These are phyloP conservation scores for Nemania serpens DNA, from an alignment of 2,329 filamentous ascomycete species.

Conservation along the genomic window DNA sequence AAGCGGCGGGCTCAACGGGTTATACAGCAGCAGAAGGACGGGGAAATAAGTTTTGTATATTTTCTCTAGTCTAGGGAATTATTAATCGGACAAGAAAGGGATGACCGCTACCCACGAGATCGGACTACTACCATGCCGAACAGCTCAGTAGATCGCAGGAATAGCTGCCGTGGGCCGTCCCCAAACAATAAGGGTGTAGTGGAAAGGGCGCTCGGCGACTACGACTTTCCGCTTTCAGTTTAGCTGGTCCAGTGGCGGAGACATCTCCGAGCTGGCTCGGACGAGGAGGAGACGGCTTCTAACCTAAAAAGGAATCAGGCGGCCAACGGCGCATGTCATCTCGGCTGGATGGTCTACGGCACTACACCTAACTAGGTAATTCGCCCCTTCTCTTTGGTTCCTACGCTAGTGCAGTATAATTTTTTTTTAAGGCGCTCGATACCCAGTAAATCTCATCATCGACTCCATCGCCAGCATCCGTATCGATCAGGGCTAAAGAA, in stretches of 20 bases:
- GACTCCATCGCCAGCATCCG: too few relatives aligned
- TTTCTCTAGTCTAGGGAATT: neutral
- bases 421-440: too few relatives aligned
- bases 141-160: neutral
- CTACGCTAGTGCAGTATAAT: too few relatives aligned
- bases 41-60: constrained; percentile 18
- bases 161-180: too few relatives aligned
- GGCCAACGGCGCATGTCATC: too few relatives aligned
- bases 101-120: neutral
- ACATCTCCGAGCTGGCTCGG: neutral
- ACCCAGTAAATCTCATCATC: too few relatives aligned
- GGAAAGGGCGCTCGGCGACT: neutral
- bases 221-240: neutral
- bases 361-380: too few relatives aligned
- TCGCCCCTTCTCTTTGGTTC: too few relatives aligned
- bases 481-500: too few relatives aligned
- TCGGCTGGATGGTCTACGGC: too few relatives aligned
- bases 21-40: neutral
- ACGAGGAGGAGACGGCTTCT: neutral
- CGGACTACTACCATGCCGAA: neutral
- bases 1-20: neutral
- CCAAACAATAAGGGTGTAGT: neutral
- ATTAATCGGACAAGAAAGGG: neutral
- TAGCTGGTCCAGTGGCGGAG: neutral
- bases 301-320: too few relatives aligned